Percentiles rank a stretch among this genome's conserved stretches.
Evolutionary conservation across 1,284 basidiomycete species (phyloP).

Genomic region (Pulveroboletus sp.): DNA sequence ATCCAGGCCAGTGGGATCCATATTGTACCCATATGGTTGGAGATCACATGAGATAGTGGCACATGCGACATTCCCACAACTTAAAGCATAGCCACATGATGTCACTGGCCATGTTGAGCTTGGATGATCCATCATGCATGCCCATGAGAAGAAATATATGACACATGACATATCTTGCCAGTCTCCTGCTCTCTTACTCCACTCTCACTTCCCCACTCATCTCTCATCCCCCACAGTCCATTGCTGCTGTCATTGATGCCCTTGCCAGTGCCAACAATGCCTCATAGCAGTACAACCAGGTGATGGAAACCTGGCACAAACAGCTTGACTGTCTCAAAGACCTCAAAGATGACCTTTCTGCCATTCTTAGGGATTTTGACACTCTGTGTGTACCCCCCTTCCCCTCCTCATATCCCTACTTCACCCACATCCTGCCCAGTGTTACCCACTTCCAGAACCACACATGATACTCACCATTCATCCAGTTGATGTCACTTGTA

Average conservation of each 20-base stretch:
- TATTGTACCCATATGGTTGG: too few species aligned
- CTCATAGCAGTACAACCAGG: slow-evolving; percentile 51
- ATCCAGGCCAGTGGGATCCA: too few species aligned
- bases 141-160: slow-evolving; percentile 71
- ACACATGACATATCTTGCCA: slow-evolving; percentile 57
- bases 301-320: slow-evolving; percentile 63
- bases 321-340: slow-evolving; percentile 43
- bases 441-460: slow-evolving; percentile 68
- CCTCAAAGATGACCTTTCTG: slow-evolving; percentile 65
- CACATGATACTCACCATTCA: slow-evolving; percentile 40
- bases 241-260: slow-evolving; percentile 55
- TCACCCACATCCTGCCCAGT: slow-evolving; percentile 32
- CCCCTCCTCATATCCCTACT: background rate
- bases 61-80: too few species aligned
- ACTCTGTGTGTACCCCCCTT: slow-evolving; percentile 56
- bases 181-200: slow-evolving; percentile 54
- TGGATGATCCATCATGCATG: slow-evolving; percentile 64
- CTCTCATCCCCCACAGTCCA: slow-evolving; percentile 42
- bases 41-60: too few species aligned
- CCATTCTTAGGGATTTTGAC: slow-evolving; percentile 67
- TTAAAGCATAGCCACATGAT: too few species aligned
- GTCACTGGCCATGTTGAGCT: background rate
- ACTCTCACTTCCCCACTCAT: slow-evolving; percentile 57
- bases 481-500: slow-evolving; percentile 25
- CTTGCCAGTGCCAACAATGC: slow-evolving; percentile 66